phyloP scores from a whole-genome alignment of 2,329 filamentous ascomycete species.

The Tolypocladium endophyticum region DNA sequence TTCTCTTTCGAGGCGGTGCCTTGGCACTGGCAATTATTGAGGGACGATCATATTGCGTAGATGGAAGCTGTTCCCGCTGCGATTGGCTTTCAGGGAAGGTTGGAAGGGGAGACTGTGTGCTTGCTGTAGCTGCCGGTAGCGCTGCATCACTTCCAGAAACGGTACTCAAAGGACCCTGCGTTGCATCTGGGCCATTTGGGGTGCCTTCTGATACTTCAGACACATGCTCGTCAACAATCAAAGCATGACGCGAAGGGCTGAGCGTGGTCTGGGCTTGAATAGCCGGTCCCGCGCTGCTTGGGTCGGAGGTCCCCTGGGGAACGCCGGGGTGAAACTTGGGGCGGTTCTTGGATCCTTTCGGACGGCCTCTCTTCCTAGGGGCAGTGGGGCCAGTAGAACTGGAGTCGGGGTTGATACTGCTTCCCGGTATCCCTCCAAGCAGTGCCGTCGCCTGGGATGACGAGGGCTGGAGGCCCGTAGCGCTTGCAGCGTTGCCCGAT shows the following conservation, averaged over 20 bases:
- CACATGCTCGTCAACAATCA: not conserved
- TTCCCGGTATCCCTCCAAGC: not conserved
- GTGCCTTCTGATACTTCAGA: not conserved
- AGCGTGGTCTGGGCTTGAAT: not conserved
- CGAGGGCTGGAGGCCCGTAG: not conserved
- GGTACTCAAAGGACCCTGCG: not conserved
- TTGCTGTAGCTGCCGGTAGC: not conserved
- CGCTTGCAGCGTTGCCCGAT: not conserved
- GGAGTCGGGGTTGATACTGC: constrained; percentile 4
- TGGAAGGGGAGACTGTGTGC: not conserved
- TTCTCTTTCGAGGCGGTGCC: not conserved
- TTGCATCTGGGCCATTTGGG: not conserved
- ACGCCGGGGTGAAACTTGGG: constrained; percentile 15
- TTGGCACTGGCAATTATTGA: not conserved
- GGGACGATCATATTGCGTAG: not conserved
- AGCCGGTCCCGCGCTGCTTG: not conserved
- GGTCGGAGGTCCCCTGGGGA: not conserved
- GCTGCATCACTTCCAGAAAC: not conserved
- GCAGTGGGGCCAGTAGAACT: constrained; percentile 10
- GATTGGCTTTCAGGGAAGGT: not conserved
- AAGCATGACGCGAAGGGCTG: constrained; percentile 3
- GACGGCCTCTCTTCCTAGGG: constrained; percentile 24
- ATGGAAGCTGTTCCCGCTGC: not conserved
- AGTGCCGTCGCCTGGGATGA: not conserved
- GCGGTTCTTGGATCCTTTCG: constrained; percentile 37